Conservation (phyloP, 306 rosid genomes). For the Astragalus membranaceus region DNA sequence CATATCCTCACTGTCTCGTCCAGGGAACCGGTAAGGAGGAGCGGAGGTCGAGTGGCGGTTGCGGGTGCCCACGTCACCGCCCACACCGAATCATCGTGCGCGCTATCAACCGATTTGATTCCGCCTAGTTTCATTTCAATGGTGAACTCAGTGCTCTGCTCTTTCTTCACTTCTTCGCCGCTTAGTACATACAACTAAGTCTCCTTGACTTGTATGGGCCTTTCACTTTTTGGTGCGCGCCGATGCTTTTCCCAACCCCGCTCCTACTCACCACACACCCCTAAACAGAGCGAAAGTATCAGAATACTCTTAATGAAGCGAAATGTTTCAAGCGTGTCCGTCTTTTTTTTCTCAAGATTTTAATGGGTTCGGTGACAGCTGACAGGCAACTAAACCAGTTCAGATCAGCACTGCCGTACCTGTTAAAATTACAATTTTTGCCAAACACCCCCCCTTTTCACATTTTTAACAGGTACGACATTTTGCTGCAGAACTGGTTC, state of each 20-base stretch:
- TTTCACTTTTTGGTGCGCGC: background rate
- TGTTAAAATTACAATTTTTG: too few relatives aligned
- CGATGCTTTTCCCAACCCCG: background rate
- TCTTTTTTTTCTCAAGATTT: too few relatives aligned
- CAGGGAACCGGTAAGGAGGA: conserved; percentile 84
- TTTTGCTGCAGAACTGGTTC: too few relatives aligned
- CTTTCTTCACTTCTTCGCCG: background rate
- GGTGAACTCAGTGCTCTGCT: background rate
- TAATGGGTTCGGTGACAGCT: too few relatives aligned
- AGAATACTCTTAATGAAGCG: too few relatives aligned
- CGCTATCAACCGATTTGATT: conserved; percentile 70
- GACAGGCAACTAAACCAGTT: too few relatives aligned
- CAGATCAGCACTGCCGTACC: too few relatives aligned
- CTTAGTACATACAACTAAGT: background rate
- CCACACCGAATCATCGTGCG: conserved; percentile 96
- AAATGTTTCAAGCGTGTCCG: too few relatives aligned
- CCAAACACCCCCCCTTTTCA: too few relatives aligned
- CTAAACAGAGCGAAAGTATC: too few relatives aligned
- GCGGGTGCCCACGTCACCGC: conserved; percentile 90
- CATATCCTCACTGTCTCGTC: conserved; percentile 92
- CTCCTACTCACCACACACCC: too few relatives aligned
- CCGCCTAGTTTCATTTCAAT: conserved; percentile 77
- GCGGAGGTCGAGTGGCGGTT: conserved; percentile 59
- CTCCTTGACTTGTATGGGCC: conserved; percentile 1
- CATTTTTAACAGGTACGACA: too few relatives aligned